Conservation (phyloP, 257 asterid genomes). For the Scutellaria barbata region DNA sequence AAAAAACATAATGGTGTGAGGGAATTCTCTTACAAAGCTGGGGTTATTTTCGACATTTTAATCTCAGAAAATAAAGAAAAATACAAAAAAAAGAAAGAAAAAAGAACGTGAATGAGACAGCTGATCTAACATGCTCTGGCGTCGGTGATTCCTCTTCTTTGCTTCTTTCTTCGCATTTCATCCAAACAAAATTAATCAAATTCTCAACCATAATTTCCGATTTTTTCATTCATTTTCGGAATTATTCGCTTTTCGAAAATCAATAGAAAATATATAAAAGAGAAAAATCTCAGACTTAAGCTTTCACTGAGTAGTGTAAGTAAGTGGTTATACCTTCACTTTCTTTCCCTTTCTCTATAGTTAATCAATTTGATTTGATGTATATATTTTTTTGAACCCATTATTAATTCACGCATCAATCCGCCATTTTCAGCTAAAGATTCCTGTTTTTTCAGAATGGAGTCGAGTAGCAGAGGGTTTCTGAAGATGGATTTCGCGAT, state of each 20-base stretch:
- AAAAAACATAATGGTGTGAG: not conserved
- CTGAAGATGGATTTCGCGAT: conserved; percentile 31
- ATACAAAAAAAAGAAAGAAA: not conserved
- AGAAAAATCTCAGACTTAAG: not conserved
- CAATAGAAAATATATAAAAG: not conserved
- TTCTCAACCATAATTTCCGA: not conserved
- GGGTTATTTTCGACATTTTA: conserved; percentile 1
- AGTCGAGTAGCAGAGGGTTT: conserved; percentile 34
- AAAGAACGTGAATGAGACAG: conserved; percentile 34
- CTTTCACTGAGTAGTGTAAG: conserved; percentile 13
- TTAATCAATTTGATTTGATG: conserved; percentile 12
- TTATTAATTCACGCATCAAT: not conserved
- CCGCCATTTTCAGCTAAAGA: not conserved
- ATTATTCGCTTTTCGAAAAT: not conserved
- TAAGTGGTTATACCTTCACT: conserved; percentile 27
- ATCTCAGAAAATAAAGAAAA: not conserved
- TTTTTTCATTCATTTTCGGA: conserved; percentile 25
- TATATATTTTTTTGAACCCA: not conserved
- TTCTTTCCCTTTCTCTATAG: conserved; percentile 10
- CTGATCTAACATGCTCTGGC: conserved; percentile 35
- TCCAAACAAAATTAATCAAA: conserved; percentile 24
- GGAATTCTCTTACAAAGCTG: too few relatives aligned
- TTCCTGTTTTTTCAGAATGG: conserved; percentile 33
- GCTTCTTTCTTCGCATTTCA: conserved; percentile 20
- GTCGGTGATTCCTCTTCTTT: conserved; percentile 33